Base-by-base conservation (phyloP, 352 stramenopile genomes). In the Plasmopara viticola region DNA sequence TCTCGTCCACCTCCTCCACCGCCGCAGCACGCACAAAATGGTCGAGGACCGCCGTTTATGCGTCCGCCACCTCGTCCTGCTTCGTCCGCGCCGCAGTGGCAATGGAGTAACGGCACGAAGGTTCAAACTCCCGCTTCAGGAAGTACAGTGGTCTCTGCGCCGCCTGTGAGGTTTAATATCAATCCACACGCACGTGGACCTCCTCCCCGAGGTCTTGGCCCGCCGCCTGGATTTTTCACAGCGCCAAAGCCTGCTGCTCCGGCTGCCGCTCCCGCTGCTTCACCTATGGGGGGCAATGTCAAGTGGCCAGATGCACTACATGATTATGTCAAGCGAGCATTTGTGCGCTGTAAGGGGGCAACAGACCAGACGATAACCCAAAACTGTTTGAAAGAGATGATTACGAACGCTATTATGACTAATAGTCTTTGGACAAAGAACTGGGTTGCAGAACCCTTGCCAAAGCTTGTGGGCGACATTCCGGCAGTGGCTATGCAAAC, bases 351-450 rank as follows among this genome's bases (percentile, higher is more conserved):
- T 51, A 88, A 86, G 33, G 82, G 74, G 31, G 71, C 76, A 13
- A 62, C 76, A 2, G 83, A 95, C 58, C 84, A 95, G 53, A 55
- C 63, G 31, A 63, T 91, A 38, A 90, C 82, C 9, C 83, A 95
- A 53, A 83, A 86, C 40, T 60, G 71, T 0, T 66, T 95, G 12
- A 95, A 94, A 48, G 76, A 88, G 37, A 53, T 84, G 41, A 92
- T 95, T 51, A 89, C 82, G 5, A 85, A 84, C 42, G 81, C 85
- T 41, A 90, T 94, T 40, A 90, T 83, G 68, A 75, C 67, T 9
- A 94, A 89, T 56, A 77, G 74, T 44, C 56, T 95, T 39, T 94
- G 83, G 83, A 91, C 83, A 12, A 85, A 78, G 53, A 92, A 93
- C 65, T 95, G 85, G 85, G 47, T 60, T 17, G 74, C 62, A 9